Conservation (phyloP, 2,329 filamentous ascomycete genomes). For the Fusarium falciforme region DNA sequence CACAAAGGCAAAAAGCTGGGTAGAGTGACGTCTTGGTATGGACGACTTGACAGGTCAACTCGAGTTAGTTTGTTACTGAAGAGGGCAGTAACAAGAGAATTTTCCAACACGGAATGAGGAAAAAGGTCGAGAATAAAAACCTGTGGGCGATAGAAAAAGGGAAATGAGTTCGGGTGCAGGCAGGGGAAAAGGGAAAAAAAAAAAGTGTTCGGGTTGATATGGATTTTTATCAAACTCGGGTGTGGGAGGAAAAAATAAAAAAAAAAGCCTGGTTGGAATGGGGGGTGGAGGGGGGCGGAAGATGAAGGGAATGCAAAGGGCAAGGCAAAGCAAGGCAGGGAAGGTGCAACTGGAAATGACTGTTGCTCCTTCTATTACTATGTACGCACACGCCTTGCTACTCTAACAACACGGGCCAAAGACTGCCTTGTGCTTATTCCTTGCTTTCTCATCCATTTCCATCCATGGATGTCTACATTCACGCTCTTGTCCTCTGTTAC, state of each 20-base stretch:
- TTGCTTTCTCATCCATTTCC: slow-evolving; percentile 2
- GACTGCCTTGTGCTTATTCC: slow-evolving; percentile 22
- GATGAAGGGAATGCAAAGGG: slow-evolving; percentile 19
- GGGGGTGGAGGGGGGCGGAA: slow-evolving; percentile 33
- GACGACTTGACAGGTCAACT: slow-evolving; percentile 13
- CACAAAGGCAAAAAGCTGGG: slow-evolving; percentile 28
- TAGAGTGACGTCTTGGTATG: slow-evolving; percentile 30
- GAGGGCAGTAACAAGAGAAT: slow-evolving; percentile 12
- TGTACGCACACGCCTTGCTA: slow-evolving; percentile 1
- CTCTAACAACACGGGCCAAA: slow-evolving; percentile 5
- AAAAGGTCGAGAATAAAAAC: slow-evolving; percentile 27
- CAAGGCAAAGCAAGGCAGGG: slow-evolving; percentile 33
- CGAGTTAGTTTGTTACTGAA: slow-evolving; percentile 16
- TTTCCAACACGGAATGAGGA: slow-evolving; percentile 24
- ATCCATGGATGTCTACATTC: not conserved
- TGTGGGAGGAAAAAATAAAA: slow-evolving; percentile 44
- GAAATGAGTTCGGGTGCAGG: slow-evolving; percentile 37
- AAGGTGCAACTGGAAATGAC: slow-evolving; percentile 29
- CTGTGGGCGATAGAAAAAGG: slow-evolving; percentile 40
- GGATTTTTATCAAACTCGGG: slow-evolving; percentile 45
- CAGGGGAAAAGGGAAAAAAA: slow-evolving; percentile 35
- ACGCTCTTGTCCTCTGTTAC: not conserved
- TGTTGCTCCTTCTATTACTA: slow-evolving; percentile 16
- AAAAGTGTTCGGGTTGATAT: slow-evolving; percentile 46
- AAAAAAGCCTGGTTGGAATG: slow-evolving; percentile 40